Conservation (phyloP, 257 asterid species). For the Nicotiana obtusifolia region DNA sequence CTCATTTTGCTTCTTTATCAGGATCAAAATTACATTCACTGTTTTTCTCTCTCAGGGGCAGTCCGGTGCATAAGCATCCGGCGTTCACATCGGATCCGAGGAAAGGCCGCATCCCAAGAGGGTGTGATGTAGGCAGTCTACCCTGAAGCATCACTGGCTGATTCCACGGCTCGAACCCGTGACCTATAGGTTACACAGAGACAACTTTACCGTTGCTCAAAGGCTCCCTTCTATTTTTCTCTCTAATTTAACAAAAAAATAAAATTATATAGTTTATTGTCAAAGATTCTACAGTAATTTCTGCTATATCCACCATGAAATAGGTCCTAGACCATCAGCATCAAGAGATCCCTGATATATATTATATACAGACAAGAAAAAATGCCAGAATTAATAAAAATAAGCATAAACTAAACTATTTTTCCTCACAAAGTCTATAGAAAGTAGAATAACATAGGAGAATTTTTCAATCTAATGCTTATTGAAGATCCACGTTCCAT, state of each 20-base stretch:
- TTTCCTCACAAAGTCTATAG: background rate
- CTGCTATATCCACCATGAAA: constrained; percentile 67
- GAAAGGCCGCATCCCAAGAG: background rate
- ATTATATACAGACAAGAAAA: background rate
- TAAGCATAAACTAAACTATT: background rate
- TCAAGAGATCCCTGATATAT: constrained; percentile 72
- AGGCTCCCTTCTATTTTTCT: too few relatives aligned
- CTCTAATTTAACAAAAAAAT: too few relatives aligned
- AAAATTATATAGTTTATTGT: too few relatives aligned
- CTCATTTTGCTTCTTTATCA: background rate
- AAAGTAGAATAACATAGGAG: background rate
- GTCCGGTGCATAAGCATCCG: too few relatives aligned
- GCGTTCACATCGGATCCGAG: background rate
- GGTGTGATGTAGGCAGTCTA: background rate
- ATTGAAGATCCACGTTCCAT: background rate
- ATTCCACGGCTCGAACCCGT: too few relatives aligned
- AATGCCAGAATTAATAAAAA: background rate
- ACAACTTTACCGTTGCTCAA: too few relatives aligned
- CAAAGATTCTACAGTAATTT: background rate
- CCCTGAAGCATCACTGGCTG: too few relatives aligned
- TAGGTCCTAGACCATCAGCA: constrained; percentile 75
- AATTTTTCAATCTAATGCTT: background rate
- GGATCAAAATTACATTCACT: background rate
- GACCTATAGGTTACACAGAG: too few relatives aligned
- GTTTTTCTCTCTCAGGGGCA: too few relatives aligned